Evolutionary conservation across 306 rosid genomes (phyloP).

Genomic region (Sophora flavescens): DNA sequence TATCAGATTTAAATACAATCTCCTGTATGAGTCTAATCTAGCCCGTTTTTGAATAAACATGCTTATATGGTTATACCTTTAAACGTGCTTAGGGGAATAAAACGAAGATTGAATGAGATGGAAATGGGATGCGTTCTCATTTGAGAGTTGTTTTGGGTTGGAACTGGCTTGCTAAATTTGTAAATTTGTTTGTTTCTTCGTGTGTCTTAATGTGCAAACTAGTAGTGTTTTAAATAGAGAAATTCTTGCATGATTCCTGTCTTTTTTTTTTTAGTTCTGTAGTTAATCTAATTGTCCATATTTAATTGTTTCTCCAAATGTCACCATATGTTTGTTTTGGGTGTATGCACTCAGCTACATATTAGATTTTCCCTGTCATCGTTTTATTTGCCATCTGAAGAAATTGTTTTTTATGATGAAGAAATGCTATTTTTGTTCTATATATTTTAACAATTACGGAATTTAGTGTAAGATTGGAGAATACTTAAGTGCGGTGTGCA

Average conservation of each 20-base stretch:
- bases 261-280: neutral
- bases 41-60: neutral
- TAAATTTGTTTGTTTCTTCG: neutral
- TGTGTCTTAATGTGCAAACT: neutral
- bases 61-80: neutral
- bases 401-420: neutral
- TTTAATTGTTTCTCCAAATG: neutral
- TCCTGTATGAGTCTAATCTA: neutral
- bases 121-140: conserved; percentile 32
- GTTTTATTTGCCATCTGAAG: neutral
- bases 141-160: conserved; percentile 10
- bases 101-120: conserved; percentile 5
- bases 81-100: neutral
- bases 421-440: conserved; percentile 2
- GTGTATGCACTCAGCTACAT: neutral
- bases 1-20: neutral
- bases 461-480: neutral
- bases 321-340: neutral
- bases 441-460: neutral
- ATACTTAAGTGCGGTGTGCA: neutral
- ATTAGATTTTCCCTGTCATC: neutral
- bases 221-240: conserved; percentile 5
- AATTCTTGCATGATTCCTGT: neutral
- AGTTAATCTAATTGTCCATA: conserved; percentile 3
- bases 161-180: neutral